Percentiles rank a stretch among this genome's conserved stretches.
Conservation (phyloP, 768 basidiomycete genomes). For the Paxillus ammoniavirescens region DNA sequence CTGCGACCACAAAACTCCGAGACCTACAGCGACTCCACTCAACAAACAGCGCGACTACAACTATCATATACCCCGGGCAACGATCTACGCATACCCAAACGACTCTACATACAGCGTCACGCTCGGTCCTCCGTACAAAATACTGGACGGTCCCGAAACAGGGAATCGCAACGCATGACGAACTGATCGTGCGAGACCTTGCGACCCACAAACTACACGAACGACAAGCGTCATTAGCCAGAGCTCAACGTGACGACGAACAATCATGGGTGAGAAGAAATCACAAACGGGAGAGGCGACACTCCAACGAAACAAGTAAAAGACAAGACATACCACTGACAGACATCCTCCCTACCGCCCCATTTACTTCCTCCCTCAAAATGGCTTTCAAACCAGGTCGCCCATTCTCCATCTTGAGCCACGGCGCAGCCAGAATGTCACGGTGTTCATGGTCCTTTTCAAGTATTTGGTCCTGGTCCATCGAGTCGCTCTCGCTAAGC, state of each 20-base stretch:
- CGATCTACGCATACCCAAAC: constrained; percentile 38
- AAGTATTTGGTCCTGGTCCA: constrained; percentile 18
- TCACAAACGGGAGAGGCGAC: background rate
- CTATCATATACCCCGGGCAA: too few species aligned
- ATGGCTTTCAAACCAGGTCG: constrained; percentile 42
- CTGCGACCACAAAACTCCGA: too few species aligned
- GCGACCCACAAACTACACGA: constrained; percentile 48
- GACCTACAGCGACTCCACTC: too few species aligned
- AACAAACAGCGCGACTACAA: too few species aligned
- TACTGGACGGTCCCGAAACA: constrained; percentile 22
- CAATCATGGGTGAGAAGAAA: background rate
- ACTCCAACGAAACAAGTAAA: background rate
- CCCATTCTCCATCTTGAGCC: constrained; percentile 32
- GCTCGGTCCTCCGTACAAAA: constrained; percentile 38
- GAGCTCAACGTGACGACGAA: too few species aligned
- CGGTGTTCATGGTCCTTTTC: constrained; percentile 5
- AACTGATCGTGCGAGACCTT: constrained; percentile 37
- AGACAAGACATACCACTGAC: constrained; percentile 43
- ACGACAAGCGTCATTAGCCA: background rate
- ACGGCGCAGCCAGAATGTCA: constrained; percentile 8
- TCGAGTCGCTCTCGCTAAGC: constrained; percentile 10
- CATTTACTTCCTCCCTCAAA: constrained; percentile 36
- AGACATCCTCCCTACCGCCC: constrained; percentile 38
- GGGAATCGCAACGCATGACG: constrained; percentile 39
- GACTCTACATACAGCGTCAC: constrained; percentile 38